Conservation (phyloP, 2,329 filamentous ascomycete species). For the Leptographium wingfieldii region DNA sequence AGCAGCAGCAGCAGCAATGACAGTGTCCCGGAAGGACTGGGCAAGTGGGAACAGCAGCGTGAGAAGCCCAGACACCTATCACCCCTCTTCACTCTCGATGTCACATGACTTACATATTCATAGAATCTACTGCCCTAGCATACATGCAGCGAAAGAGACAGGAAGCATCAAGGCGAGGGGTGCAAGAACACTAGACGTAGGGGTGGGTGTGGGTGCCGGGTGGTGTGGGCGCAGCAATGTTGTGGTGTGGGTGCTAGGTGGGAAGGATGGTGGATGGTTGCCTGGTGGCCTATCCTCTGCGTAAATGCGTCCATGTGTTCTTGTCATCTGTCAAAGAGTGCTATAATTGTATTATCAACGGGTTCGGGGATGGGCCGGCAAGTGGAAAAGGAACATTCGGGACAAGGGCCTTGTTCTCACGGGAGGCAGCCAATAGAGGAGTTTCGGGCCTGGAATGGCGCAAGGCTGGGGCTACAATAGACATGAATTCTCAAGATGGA, state of each 20-base stretch:
- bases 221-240: not conserved
- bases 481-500: not conserved
- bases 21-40: too few species aligned
- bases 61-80: not conserved
- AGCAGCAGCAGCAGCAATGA: too few species aligned
- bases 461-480: not conserved
- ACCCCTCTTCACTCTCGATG: not conserved
- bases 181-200: not conserved
- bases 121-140: not conserved
- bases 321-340: not conserved
- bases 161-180: not conserved
- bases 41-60: not conserved
- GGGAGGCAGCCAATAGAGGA: not conserved
- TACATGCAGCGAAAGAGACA: not conserved
- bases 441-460: not conserved
- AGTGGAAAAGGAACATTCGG: not conserved
- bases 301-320: too few species aligned
- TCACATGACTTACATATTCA: not conserved
- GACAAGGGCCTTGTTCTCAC: not conserved
- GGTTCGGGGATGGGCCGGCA: not conserved
- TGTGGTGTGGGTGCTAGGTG: not conserved
- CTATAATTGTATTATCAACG: not conserved
- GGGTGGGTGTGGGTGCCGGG: not conserved
- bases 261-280: not conserved
- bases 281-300: too few species aligned